phyloP scores from a whole-genome alignment of 1,139 yeast genomes.

The Diutina sp. region DNA sequence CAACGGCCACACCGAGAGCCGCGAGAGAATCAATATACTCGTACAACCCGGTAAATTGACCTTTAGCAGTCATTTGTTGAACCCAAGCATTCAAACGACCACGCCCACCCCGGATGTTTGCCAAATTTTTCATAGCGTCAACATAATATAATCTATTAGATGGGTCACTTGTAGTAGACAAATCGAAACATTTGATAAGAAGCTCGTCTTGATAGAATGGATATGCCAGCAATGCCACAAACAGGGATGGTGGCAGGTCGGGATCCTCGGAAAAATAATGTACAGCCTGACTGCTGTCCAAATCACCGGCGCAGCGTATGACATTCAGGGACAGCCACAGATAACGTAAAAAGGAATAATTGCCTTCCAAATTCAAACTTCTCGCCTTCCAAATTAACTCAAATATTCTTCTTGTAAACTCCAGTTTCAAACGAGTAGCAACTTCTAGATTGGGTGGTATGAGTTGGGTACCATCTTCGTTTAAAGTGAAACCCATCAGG shows the following conservation, averaged over 20 bases:
- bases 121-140: slow-evolving; percentile 36
- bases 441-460: slow-evolving; percentile 44
- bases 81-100: neutral
- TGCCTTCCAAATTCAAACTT: neutral
- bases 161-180: slow-evolving; percentile 40
- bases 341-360: neutral
- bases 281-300: neutral
- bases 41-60: slow-evolving; percentile 44
- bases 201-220: slow-evolving; percentile 49
- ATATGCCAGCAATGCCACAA: slow-evolving; percentile 9
- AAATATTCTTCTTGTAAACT: neutral
- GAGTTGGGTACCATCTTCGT: slow-evolving; percentile 27
- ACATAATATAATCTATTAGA: slow-evolving; percentile 45
- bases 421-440: neutral
- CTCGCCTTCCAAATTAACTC: neutral
- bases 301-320: neutral
- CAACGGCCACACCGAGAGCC: slow-evolving; percentile 30
- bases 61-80: slow-evolving; percentile 14
- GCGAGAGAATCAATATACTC: slow-evolving; percentile 47
- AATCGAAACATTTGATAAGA: slow-evolving; percentile 49
- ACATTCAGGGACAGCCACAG: neutral
- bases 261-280: neutral
- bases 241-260: neutral
- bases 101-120: slow-evolving; percentile 4
- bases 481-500: slow-evolving; percentile 30